A percentile compares a stretch with the other conserved stretches of the same genome.
These are phyloP conservation scores for Diplocarpon rosae DNA, from an alignment of 2,329 filamentous ascomycete genomes.

Conservation along the genomic window DNA sequence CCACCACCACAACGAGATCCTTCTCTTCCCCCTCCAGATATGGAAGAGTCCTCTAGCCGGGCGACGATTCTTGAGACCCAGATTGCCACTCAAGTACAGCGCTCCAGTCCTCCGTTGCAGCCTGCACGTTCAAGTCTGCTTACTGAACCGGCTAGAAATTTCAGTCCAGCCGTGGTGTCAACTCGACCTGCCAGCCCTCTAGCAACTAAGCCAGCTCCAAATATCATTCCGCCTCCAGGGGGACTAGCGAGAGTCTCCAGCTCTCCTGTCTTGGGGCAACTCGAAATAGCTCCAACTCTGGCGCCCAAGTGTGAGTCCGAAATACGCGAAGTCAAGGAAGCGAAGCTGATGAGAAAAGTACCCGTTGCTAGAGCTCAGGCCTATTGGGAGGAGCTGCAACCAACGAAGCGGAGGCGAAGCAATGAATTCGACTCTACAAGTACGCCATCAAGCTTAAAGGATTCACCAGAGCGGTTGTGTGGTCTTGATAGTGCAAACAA, in stretches of 20 bases:
- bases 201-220: too few species aligned
- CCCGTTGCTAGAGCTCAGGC: conserved; percentile 11
- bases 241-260: not conserved
- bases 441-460: not conserved
- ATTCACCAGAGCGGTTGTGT: not conserved
- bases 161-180: too few species aligned
- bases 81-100: not conserved
- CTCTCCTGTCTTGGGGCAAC: not conserved
- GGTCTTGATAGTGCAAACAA: conserved; percentile 12
- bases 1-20: conserved; percentile 1
- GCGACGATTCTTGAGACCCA: conserved; percentile 4
- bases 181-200: too few species aligned
- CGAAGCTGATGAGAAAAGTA: not conserved
- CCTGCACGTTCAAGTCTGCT: not conserved
- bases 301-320: not conserved
- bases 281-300: not conserved
- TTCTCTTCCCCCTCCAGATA: not conserved
- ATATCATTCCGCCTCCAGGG: not conserved
- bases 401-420: conserved; percentile 5
- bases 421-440: not conserved
- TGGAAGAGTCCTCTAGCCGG: conserved; percentile 8
- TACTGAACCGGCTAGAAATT: not conserved
- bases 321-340: not conserved
- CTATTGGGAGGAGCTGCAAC: conserved; percentile 13
- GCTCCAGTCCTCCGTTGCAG: conserved; percentile 3